Percentiles rank a stretch among this genome's conserved stretches.
These are phyloP conservation scores for Fistulifera pelliculosa DNA, from an alignment of 108 stramenopile species.

Conservation along the genomic window DNA sequence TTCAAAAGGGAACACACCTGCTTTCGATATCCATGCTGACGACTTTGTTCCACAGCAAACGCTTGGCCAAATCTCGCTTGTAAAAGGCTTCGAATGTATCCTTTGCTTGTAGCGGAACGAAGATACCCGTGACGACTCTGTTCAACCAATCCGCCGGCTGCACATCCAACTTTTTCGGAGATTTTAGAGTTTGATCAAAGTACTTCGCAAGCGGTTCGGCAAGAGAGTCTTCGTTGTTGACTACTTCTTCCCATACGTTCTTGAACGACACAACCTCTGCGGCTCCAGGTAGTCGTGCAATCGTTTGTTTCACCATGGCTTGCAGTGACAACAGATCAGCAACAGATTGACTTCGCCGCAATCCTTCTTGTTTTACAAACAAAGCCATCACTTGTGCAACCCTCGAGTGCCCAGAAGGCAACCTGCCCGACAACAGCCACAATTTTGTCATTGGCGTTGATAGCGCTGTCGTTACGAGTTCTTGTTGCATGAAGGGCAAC, in stretches of 20 bases:
- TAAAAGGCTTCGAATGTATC: slow-evolving; percentile 98
- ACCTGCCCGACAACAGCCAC: slow-evolving; percentile 34
- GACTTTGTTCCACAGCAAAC: slow-evolving; percentile 82
- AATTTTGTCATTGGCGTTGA: slow-evolving; percentile 22
- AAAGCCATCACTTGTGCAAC: slow-evolving; percentile 25
- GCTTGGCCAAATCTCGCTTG: slow-evolving; percentile 90
- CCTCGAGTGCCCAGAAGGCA: slow-evolving; percentile 23
- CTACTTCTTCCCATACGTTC: slow-evolving; percentile 76
- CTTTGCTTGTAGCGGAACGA: slow-evolving; percentile 85
- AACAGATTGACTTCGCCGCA: slow-evolving; percentile 17
- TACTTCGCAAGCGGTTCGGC: slow-evolving; percentile 90
- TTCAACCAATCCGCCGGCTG: slow-evolving; percentile 7
- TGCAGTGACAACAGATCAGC: slow-evolving; percentile 56
- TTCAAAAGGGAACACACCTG: slow-evolving; percentile 89
- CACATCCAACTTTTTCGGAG: slow-evolving; percentile 41
- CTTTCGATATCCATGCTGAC: slow-evolving; percentile 85
- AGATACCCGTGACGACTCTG: slow-evolving; percentile 62
- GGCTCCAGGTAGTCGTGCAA: slow-evolving; percentile 46
- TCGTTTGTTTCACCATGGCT: slow-evolving; percentile 36
- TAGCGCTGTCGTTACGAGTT: background rate
- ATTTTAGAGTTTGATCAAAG: slow-evolving; percentile 57
- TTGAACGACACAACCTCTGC: slow-evolving; percentile 68
- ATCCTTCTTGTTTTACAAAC: slow-evolving; percentile 24
- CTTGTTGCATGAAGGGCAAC: slow-evolving; percentile 30
- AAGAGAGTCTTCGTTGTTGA: slow-evolving; percentile 43